Evolutionary conservation across 169 alveolate genomes (phyloP).

Genomic region (Theileria sp.): DNA sequence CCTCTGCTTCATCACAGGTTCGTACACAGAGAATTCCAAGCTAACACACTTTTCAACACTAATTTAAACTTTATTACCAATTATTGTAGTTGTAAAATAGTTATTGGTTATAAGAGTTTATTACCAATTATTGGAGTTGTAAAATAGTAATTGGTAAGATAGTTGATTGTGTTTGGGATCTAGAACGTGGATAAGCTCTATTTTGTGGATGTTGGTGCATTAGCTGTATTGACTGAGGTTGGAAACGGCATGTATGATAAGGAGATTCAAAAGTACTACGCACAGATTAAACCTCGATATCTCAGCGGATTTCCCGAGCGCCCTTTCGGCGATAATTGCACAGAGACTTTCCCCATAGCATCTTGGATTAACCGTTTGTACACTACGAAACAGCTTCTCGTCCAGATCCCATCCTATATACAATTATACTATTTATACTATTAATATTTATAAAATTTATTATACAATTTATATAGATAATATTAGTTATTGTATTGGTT

Average conservation of each 20-base stretch:
- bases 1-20: slow-evolving; percentile 40
- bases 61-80: too few species aligned
- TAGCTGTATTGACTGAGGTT: slow-evolving; percentile 45
- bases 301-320: slow-evolving; percentile 51
- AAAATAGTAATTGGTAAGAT: not conserved
- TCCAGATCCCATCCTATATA: slow-evolving; percentile 26
- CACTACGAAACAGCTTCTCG: slow-evolving; percentile 59
- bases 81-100: too few species aligned
- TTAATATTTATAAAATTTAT: too few species aligned
- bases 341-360: slow-evolving; percentile 59
- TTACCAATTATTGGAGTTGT: too few species aligned
- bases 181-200: slow-evolving; percentile 60
- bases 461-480: too few species aligned
- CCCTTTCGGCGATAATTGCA: slow-evolving; percentile 45
- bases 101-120: too few species aligned
- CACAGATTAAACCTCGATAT: slow-evolving; percentile 19
- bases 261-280: slow-evolving; percentile 29
- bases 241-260: slow-evolving; percentile 20
- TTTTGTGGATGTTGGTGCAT: slow-evolving; percentile 44
- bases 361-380: slow-evolving; percentile 43
- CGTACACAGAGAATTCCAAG: slow-evolving; percentile 60
- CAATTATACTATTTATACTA: not conserved
- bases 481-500: too few species aligned
- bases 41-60: slow-evolving; percentile 46
- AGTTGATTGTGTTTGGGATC: not conserved